Base-by-base conservation (phyloP, 2,329 filamentous ascomycete species). In the Macrophomina phaseolina region DNA sequence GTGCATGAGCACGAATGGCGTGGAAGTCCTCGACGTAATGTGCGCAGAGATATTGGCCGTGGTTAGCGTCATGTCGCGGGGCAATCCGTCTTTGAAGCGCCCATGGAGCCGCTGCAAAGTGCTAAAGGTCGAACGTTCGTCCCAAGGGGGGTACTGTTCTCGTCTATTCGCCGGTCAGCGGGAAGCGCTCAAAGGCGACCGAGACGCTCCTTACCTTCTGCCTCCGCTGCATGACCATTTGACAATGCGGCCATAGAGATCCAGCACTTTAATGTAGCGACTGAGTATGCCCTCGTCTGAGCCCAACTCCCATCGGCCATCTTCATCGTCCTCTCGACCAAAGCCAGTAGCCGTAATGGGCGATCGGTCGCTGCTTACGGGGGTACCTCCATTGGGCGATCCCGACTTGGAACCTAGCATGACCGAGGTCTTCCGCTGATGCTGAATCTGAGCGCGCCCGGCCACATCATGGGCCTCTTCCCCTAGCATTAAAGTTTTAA, bases 1-100 rank as follows among this genome's bases (percentile, higher is more conserved):
- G 71, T 92, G 90, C 65, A 92, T 79, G 3, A 90, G 83, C 9
- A 89, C 85, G 72, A 90, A 92, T 7, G 86, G 84, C 53, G 88
- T 89, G 1, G 87, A 87, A 1, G 86, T 87, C 49, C 87, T 84
- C 65, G 87, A 84, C 68, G 86, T 87, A 70, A 90, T 87, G 71
- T 91, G 89, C 30, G 86, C 87, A 71, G 87, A 85, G 51, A 89
- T 88, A 73, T 91, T 91, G 48, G 83, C 82, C 6, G 83, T 79
- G 1, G 84, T 89, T 62, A 90, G 83, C 1, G 81, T 84, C 53
- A 90, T 86, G 6, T 85, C 82, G 23, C 79, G 77, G 0, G 89
- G 89, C 0, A 91, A 80, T 8, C 73, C 78, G 69, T 77, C 76
- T 70, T 85, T 85, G 72, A 90, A 88, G 0, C 77, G 74, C 5